These are phyloP conservation scores for Hanseniaspora nectarophila DNA, from an alignment of 805 yeast genomes.

Conservation along the genomic window DNA sequence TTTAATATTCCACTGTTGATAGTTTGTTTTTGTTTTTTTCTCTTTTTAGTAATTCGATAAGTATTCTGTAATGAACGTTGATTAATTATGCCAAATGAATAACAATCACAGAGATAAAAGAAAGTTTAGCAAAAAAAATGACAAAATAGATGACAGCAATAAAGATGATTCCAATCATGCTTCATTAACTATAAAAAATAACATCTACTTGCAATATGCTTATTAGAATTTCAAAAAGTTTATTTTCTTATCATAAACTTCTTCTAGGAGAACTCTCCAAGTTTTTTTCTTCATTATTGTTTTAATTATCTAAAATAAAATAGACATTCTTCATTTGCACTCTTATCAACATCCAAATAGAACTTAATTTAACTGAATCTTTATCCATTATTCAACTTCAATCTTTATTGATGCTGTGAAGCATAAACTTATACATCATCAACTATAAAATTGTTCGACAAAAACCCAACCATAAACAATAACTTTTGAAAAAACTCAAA, in stretches of 20 bases:
- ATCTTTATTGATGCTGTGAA: neutral
- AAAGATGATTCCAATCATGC: neutral
- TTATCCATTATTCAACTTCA: neutral
- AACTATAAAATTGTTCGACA: neutral
- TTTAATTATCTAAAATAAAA: neutral
- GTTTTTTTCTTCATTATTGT: constrained; percentile 1
- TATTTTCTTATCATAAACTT: constrained; percentile 7
- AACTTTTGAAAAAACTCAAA: neutral
- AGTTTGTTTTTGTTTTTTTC: neutral
- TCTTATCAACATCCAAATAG: neutral
- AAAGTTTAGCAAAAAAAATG: neutral
- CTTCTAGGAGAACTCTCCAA: constrained; percentile 15
- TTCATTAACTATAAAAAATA: too few species aligned
- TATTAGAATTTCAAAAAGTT: constrained; percentile 2
- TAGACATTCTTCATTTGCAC: neutral
- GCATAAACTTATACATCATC: neutral
- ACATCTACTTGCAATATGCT: neutral
- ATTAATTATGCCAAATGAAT: neutral
- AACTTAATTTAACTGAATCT: neutral
- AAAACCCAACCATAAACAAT: neutral
- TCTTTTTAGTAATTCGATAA: neutral
- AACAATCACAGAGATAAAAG: neutral
- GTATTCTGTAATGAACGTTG: neutral
- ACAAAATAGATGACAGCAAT: neutral
- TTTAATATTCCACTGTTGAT: neutral